Conservation (phyloP, 192 early-diverging fungal species). For the Coemansia sp. region DNA sequence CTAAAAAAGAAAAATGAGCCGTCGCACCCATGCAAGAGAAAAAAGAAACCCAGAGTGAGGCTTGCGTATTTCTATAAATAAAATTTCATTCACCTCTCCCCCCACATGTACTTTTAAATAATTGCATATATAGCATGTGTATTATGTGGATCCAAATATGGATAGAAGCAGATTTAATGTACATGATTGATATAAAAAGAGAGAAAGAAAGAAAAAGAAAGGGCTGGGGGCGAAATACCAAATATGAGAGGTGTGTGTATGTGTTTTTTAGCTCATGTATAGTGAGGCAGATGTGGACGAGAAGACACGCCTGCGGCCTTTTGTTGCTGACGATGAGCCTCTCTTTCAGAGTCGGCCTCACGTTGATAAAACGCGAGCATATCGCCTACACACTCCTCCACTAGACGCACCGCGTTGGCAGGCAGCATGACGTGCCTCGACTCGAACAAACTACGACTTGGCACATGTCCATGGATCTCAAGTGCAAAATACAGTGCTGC, state of each 20-base stretch:
- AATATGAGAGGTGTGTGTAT: neutral
- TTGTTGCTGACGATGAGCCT: constrained; percentile 12
- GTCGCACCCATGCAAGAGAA: neutral
- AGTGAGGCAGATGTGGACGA: constrained; percentile 1
- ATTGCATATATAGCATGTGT: neutral
- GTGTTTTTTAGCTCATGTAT: constrained; percentile 2
- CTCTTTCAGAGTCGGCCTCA: constrained; percentile 38
- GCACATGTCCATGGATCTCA: constrained; percentile 45
- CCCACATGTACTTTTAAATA: neutral
- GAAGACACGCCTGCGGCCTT: constrained; percentile 1
- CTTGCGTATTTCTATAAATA: constrained; percentile 10
- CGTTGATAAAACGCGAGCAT: constrained; percentile 47
- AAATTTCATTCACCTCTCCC: neutral
- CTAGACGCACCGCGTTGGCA: constrained; percentile 15
- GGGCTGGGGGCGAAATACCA: neutral
- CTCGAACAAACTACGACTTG: constrained; percentile 47
- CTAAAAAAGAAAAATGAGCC: constrained; percentile 1
- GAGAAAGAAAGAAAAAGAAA: neutral
- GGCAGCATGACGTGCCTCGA: constrained; percentile 39
- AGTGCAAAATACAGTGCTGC: constrained; percentile 62
- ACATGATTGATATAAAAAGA: constrained; percentile 18
- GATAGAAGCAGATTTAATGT: constrained; percentile 15
- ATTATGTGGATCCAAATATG: neutral
- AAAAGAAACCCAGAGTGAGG: neutral
- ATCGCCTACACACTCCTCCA: constrained; percentile 38